phyloP scores from a whole-genome alignment of 441 rosid genomes.

The Melianthus villosus region DNA sequence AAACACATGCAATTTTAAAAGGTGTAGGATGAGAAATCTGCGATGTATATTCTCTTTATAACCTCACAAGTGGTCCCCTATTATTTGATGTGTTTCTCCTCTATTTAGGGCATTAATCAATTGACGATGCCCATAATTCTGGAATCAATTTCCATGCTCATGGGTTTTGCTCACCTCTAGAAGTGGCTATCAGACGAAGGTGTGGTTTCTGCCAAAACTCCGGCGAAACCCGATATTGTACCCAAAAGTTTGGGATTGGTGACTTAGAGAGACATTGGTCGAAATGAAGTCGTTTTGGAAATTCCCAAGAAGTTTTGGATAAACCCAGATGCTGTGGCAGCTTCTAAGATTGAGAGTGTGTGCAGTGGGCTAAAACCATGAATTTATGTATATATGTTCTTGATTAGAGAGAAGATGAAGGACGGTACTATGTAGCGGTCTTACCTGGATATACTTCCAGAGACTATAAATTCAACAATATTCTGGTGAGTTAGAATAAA shows the following conservation, averaged over 20 bases:
- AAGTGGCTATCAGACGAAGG: conserved; percentile 60
- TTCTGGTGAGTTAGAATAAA: conserved; percentile 53
- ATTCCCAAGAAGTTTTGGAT: conserved; percentile 76
- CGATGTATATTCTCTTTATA: no score
- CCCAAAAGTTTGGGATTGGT: conserved; percentile 69
- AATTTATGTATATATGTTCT: conserved; percentile 70
- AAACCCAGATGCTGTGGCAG: conserved; percentile 58
- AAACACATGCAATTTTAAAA: no score
- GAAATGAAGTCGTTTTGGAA: conserved; percentile 81
- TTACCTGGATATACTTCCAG: conserved; percentile 75
- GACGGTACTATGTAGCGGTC: conserved; percentile 47
- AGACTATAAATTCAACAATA: conserved; percentile 60
- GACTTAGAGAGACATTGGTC: conserved; percentile 53
- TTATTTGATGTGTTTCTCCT: no score
- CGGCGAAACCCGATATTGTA: conserved; percentile 40
- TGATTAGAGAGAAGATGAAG: conserved; percentile 57
- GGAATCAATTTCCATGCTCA: no score
- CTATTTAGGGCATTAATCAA: no score
- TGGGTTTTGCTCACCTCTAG: no score
- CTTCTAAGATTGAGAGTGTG: conserved; percentile 62
- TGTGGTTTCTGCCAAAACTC: conserved; percentile 43
- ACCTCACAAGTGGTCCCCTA: no score
- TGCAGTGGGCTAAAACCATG: conserved; percentile 76
- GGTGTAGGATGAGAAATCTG: no score
- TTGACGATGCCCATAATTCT: no score